These are phyloP conservation scores for Schizosaccharomyces cryophilus DNA, from an alignment of 805 yeast genomes.

Conservation along the genomic window DNA sequence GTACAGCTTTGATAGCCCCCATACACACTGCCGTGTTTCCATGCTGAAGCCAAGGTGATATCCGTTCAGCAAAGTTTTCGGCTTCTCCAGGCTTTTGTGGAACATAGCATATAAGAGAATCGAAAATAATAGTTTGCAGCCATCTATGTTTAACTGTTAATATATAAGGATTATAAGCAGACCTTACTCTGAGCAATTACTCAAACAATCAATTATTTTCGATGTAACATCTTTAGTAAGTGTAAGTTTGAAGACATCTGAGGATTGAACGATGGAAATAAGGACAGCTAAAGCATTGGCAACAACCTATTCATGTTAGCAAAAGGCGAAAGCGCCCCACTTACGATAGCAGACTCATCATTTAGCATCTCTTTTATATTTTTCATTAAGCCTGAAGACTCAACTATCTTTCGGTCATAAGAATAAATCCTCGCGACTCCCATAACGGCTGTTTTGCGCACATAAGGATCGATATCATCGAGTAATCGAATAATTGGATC, in stretches of 20 bases:
- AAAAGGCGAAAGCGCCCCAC: background rate
- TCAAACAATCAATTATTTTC: conserved; percentile 18
- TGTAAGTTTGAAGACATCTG: conserved; percentile 25
- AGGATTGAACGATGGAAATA: conserved; percentile 34
- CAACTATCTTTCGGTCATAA: conserved; percentile 24
- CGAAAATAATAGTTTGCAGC: conserved; percentile 45
- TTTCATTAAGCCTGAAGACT: conserved; percentile 21
- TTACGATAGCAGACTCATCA: conserved; percentile 25
- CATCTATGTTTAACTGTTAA: conserved; percentile 29
- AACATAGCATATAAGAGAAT: conserved; percentile 38
- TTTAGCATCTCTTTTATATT: conserved; percentile 27
- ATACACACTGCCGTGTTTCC: conserved; percentile 60
- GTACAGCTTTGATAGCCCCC: conserved; percentile 45
- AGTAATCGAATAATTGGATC: conserved; percentile 17
- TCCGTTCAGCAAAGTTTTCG: conserved; percentile 32
- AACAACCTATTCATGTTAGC: conserved; percentile 20
- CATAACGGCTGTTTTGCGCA: conserved; percentile 46
- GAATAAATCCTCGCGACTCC: conserved; percentile 45
- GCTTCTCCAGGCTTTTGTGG: conserved; percentile 54
- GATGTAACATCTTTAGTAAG: conserved; percentile 27
- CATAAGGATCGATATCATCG: conserved; percentile 28
- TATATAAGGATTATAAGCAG: conserved; percentile 12
- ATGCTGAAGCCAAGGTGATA: conserved; percentile 52
- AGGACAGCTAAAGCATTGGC: conserved; percentile 51
- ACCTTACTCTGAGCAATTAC: conserved; percentile 19